Percentiles rank a stretch among this genome's conserved stretches.
These are phyloP conservation scores for Silene coronaria DNA, from an alignment of 179 eudicot species.

Conservation along the genomic window DNA sequence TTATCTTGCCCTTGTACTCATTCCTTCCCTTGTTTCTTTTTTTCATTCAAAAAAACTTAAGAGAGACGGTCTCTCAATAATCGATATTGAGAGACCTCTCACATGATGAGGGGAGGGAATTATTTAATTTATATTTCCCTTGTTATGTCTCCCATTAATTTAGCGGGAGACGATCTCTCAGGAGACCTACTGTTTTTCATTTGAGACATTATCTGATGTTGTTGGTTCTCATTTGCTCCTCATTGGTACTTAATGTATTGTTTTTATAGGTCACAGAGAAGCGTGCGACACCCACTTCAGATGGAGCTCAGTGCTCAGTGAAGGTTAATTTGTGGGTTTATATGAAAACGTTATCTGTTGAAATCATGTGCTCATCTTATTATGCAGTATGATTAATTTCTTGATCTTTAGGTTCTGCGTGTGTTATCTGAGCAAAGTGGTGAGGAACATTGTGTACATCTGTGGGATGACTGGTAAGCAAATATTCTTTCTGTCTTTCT, in stretches of 20 bases:
- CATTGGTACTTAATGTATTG: background rate
- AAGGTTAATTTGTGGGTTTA: slow-evolving; percentile 49
- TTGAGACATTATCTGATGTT: background rate
- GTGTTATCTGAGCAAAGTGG: slow-evolving; percentile 79
- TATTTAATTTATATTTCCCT: too few relatives aligned
- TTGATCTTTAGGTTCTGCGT: slow-evolving; percentile 59
- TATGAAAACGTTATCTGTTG: slow-evolving; percentile 6
- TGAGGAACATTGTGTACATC: slow-evolving; percentile 60
- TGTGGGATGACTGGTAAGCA: slow-evolving; percentile 87
- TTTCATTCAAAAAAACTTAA: too few relatives aligned
- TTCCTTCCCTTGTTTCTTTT: too few relatives aligned
- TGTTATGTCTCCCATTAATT: too few relatives aligned
- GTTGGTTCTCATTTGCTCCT: background rate
- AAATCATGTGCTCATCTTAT: slow-evolving; percentile 9
- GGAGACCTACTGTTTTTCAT: too few relatives aligned
- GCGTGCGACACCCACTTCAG: slow-evolving; percentile 34
- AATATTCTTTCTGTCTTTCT: background rate
- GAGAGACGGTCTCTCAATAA: too few relatives aligned
- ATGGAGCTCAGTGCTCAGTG: slow-evolving; percentile 42
- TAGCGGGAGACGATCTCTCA: too few relatives aligned
- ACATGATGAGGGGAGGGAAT: too few relatives aligned
- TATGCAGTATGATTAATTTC: slow-evolving; percentile 1
- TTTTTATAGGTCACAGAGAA: slow-evolving; percentile 74
- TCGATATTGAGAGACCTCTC: too few relatives aligned
- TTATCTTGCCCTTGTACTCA: background rate